Percentiles rank a stretch among this genome's conserved stretches.
Evolutionary conservation across 2,329 filamentous ascomycete species (phyloP).

Genomic region (Xylariaceae sp.): DNA sequence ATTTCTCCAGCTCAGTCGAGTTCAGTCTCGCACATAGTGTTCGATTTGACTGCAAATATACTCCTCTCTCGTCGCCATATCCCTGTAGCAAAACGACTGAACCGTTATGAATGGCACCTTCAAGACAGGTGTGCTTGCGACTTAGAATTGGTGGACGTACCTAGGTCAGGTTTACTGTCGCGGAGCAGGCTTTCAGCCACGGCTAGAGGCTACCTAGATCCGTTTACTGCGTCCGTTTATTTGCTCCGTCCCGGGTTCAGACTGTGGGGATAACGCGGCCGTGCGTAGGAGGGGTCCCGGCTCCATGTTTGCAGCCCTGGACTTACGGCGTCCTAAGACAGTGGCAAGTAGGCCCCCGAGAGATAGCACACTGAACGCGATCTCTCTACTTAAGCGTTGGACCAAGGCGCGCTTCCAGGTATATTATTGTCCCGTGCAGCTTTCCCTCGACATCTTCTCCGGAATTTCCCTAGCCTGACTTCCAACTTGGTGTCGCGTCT

Average conservation of each 20-base stretch:
- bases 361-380: neutral
- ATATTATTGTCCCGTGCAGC: no score
- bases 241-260: neutral
- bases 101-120: neutral
- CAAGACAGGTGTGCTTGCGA: neutral
- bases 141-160: neutral
- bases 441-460: no score
- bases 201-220: neutral
- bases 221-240: neutral
- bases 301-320: neutral
- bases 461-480: no score
- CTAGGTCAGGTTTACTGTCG: neutral
- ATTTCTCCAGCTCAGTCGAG: neutral
- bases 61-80: neutral
- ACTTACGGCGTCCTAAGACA: neutral
- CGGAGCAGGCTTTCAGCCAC: neutral
- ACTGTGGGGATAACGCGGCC: neutral
- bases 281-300: neutral
- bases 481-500: no score
- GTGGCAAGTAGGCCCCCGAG: no score
- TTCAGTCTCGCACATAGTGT: neutral
- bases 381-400: neutral
- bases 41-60: neutral
- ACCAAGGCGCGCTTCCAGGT: no score
- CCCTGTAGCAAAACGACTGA: neutral